phyloP scores from a whole-genome alignment of 805 yeast genomes.

The Hanseniaspora nectarophila region DNA sequence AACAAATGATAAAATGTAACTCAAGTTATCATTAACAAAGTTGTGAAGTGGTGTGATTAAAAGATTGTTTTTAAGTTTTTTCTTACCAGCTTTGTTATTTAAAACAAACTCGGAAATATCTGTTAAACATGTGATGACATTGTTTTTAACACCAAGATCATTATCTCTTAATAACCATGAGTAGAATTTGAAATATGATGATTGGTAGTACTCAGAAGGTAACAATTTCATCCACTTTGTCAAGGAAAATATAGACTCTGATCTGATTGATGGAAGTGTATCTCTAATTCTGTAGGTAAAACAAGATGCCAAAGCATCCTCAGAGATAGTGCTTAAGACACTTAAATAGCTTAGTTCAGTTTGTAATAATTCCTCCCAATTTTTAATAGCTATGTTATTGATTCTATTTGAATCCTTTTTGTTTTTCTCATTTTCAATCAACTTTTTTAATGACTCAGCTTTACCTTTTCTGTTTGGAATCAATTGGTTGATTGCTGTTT shows the following conservation, averaged over 20 bases:
- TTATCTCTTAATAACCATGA: slow-evolving; percentile 81
- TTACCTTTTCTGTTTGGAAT: slow-evolving; percentile 30
- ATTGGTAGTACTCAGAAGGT: slow-evolving; percentile 62
- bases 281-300: slow-evolving; percentile 74
- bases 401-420: slow-evolving; percentile 24
- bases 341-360: slow-evolving; percentile 38
- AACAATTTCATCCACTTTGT: slow-evolving; percentile 60
- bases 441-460: slow-evolving; percentile 31
- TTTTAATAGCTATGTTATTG: slow-evolving; percentile 35
- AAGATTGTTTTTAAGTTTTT: slow-evolving; percentile 17
- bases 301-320: slow-evolving; percentile 53
- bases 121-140: slow-evolving; percentile 46
- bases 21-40: slow-evolving; percentile 63
- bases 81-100: not conserved
- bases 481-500: slow-evolving; percentile 46
- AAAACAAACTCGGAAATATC: slow-evolving; percentile 34
- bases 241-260: slow-evolving; percentile 51
- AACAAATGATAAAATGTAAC: slow-evolving; percentile 54
- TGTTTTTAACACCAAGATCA: slow-evolving; percentile 46
- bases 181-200: slow-evolving; percentile 58
- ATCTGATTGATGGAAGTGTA: slow-evolving; percentile 57
- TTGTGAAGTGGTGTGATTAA: slow-evolving; percentile 55
- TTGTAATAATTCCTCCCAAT: slow-evolving; percentile 34
- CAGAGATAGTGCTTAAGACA: slow-evolving; percentile 45
- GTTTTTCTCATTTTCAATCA: slow-evolving; percentile 30